Percentiles rank a stretch among this genome's conserved stretches.
These are phyloP conservation scores for Skeletonema marinoi DNA, from an alignment of 108 stramenopile species.

Conservation along the genomic window DNA sequence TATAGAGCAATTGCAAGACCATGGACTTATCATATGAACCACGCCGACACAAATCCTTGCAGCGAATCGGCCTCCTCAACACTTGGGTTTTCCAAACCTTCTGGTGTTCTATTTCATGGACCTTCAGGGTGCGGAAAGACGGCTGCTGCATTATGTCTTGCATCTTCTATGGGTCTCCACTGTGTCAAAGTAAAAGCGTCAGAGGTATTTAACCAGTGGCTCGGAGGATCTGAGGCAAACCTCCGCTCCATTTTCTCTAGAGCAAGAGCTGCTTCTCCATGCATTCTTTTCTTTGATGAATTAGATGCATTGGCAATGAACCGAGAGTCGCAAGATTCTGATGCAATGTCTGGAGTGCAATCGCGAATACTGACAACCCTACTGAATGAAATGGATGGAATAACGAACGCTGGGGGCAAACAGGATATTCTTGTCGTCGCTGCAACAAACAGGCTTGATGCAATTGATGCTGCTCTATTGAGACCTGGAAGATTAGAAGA, in stretches of 20 bases:
- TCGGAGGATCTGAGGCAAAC: constrained; percentile 95
- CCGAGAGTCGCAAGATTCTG: constrained; percentile 78
- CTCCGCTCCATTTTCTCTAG: constrained; percentile 86
- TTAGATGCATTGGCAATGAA: constrained; percentile 94
- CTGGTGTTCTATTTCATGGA: constrained; percentile 84
- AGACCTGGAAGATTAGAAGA: constrained; percentile 58
- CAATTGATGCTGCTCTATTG: constrained; percentile 63
- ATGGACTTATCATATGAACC: constrained; percentile 59
- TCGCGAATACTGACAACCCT: constrained; percentile 76
- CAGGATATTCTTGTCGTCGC: constrained; percentile 61
- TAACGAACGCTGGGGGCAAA: constrained; percentile 57
- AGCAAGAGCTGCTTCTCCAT: constrained; percentile 89
- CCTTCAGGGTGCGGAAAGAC: constrained; percentile 80
- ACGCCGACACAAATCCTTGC: constrained; percentile 17
- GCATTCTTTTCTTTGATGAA: constrained; percentile 97
- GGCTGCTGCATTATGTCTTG: constrained; percentile 71
- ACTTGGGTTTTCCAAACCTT: constrained; percentile 59
- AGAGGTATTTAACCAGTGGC: constrained; percentile 95
- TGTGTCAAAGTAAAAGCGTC: constrained; percentile 74
- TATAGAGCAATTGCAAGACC: constrained; percentile 77
- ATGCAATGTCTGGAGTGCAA: constrained; percentile 55
- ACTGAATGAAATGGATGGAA: constrained; percentile 86
- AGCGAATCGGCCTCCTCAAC: constrained; percentile 6
- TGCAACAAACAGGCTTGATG: constrained; percentile 71
- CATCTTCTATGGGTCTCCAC: constrained; percentile 68